Conservation (phyloP, 768 basidiomycete species). For the Chalciporus pseudorubinellus region DNA sequence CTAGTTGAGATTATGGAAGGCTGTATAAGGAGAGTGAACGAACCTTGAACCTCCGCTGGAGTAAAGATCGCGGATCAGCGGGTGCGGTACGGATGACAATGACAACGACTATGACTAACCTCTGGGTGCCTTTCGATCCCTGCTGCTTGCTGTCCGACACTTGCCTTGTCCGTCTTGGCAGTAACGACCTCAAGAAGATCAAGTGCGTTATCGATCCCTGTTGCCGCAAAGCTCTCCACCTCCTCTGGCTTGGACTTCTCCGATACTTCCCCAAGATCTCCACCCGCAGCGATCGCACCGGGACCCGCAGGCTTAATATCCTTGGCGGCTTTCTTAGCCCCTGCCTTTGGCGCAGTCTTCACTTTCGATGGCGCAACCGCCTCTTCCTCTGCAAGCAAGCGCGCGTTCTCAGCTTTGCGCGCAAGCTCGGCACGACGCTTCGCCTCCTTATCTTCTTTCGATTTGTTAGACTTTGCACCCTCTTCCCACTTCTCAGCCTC, state of each 20-base stretch:
- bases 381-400: conserved; percentile 88
- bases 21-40: neutral
- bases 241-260: conserved; percentile 35
- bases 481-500: conserved; percentile 70
- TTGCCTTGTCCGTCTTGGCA: conserved; percentile 91
- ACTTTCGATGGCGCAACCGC: conserved; percentile 52
- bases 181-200: conserved; percentile 88
- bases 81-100: neutral
- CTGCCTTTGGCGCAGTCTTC: conserved; percentile 64
- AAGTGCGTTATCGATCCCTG: conserved; percentile 87
- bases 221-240: conserved; percentile 73
- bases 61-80: conserved; percentile 11
- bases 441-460: conserved; percentile 72
- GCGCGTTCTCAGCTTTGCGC: conserved; percentile 83
- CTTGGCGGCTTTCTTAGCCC: conserved; percentile 51
- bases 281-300: conserved; percentile 82
- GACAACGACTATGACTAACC: conserved; percentile 47
- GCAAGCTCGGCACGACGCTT: conserved; percentile 79
- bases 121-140: conserved; percentile 89
- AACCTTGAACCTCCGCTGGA: conserved; percentile 86
- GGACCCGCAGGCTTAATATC: conserved; percentile 70
- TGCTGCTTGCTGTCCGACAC: conserved; percentile 83
- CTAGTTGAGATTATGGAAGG: conserved; percentile 5
- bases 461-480: conserved; percentile 63
- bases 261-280: conserved; percentile 35